These are phyloP conservation scores for Phytophthora pistaciae DNA, from an alignment of 352 stramenopile species.

Conservation along the genomic window DNA sequence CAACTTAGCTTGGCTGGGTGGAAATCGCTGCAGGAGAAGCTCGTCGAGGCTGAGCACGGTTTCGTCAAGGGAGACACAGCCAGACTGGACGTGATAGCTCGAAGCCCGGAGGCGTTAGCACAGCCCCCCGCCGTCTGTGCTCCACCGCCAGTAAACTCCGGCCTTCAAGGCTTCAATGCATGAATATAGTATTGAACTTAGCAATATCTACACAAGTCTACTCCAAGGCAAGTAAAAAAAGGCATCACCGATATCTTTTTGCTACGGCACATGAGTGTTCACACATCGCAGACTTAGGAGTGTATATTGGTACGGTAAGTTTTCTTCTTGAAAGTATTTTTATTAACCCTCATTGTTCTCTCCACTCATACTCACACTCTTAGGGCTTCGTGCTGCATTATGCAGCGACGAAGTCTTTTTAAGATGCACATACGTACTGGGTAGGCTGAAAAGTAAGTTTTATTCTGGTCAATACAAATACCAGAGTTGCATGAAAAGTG, in stretches of 20 bases:
- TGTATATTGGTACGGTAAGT: too few relatives aligned
- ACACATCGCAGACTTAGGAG: slow-evolving; percentile 15
- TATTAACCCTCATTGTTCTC: too few relatives aligned
- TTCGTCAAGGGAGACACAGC: slow-evolving; percentile 26
- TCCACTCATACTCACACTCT: too few relatives aligned
- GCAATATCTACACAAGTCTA: too few relatives aligned
- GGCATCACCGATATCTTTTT: slow-evolving; percentile 6
- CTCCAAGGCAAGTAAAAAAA: not conserved
- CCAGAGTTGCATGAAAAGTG: too few relatives aligned
- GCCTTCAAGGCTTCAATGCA: too few relatives aligned
- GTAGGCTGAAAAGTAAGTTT: too few relatives aligned
- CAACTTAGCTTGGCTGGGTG: slow-evolving; percentile 53
- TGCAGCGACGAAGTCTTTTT: too few relatives aligned
- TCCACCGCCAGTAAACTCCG: not conserved
- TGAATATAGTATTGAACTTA: too few relatives aligned
- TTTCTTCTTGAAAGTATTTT: too few relatives aligned
- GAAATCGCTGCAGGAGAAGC: slow-evolving; percentile 61
- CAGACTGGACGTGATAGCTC: slow-evolving; percentile 17
- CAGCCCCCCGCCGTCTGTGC: slow-evolving; percentile 16
- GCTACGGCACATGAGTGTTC: slow-evolving; percentile 3
- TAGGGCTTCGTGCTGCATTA: too few relatives aligned
- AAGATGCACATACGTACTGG: slow-evolving; percentile 6
- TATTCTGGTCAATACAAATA: too few relatives aligned
- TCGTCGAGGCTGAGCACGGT: slow-evolving; percentile 48
- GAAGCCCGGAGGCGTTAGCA: slow-evolving; percentile 9